Evolutionary conservation across 2,329 filamentous ascomycete genomes (phyloP).

Genomic region (Ophiostoma himal-ulmi): DNA sequence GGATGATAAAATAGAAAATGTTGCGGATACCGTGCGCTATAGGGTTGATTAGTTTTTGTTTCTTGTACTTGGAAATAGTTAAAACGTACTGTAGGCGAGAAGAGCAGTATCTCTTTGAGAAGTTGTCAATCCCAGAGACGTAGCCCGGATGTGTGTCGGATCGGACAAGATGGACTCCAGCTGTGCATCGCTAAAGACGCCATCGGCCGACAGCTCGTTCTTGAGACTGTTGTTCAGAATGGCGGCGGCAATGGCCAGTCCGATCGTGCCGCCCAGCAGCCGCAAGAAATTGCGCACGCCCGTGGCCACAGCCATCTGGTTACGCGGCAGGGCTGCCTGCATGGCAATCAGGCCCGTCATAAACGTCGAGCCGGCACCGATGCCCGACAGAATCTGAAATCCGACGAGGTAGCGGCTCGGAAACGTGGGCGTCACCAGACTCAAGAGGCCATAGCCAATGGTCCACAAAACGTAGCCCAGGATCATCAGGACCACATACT

Average conservation of each 20-base stretch:
- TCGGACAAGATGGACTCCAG: background rate
- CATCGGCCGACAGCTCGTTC: background rate
- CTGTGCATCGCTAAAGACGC: background rate
- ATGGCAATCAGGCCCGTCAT: conserved; percentile 24
- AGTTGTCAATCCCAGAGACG: background rate
- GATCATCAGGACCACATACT: conserved; percentile 15
- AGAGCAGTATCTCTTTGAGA: background rate
- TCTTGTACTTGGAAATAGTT: background rate
- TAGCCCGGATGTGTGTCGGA: background rate
- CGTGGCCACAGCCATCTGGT: conserved; percentile 24
- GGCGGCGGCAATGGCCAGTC: background rate
- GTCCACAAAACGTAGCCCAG: conserved; percentile 22
- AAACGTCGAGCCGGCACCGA: conserved; percentile 22
- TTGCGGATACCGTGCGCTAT: background rate
- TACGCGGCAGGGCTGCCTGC: conserved; percentile 20
- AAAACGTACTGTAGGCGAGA: background rate
- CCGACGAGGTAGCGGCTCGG: conserved; percentile 20
- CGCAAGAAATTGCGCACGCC: conserved; percentile 24
- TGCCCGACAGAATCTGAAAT: conserved; percentile 21
- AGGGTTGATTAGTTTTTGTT: background rate
- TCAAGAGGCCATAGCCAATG: conserved; percentile 21
- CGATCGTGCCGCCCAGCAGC: conserved; percentile 16
- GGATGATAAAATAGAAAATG: background rate
- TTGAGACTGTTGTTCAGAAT: conserved; percentile 1
- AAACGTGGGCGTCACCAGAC: conserved; percentile 16